A percentile compares a stretch with the other conserved stretches of the same genome.
phyloP scores from a whole-genome alignment of 371 early-diverging fungal genomes.

The Quaeritorhiza haematococci region DNA sequence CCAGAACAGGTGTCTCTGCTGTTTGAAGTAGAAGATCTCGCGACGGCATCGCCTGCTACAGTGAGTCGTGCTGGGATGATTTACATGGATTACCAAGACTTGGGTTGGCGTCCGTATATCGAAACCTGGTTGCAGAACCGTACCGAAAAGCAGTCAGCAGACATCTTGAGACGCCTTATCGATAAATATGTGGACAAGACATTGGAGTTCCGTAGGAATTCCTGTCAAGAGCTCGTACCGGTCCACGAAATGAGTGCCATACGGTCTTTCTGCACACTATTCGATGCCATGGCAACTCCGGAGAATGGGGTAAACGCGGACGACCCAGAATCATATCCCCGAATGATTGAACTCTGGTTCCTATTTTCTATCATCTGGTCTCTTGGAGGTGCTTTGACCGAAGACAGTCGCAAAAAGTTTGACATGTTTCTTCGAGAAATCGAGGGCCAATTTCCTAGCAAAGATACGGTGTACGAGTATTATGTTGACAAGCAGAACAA shows the following conservation, averaged over 20 bases:
- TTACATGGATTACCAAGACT: slow-evolving; percentile 47
- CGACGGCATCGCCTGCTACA: slow-evolving; percentile 54
- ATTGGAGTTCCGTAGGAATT: slow-evolving; percentile 38
- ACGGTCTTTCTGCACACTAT: slow-evolving; percentile 36
- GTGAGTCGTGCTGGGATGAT: slow-evolving; percentile 59
- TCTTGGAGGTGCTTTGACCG: slow-evolving; percentile 45
- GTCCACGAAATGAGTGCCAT: slow-evolving; percentile 41
- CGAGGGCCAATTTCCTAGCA: slow-evolving; percentile 54
- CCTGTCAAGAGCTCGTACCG: slow-evolving; percentile 41
- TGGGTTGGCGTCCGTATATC: slow-evolving; percentile 43
- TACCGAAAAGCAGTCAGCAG: slow-evolving; percentile 29
- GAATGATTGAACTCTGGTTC: slow-evolving; percentile 52
- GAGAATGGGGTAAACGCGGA: slow-evolving; percentile 45
- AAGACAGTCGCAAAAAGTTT: slow-evolving; percentile 40
- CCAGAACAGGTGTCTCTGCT: slow-evolving; percentile 49
- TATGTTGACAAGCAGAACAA: slow-evolving; percentile 41
- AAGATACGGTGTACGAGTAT: slow-evolving; percentile 56
- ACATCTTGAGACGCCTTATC: slow-evolving; percentile 32
- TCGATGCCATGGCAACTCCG: slow-evolving; percentile 38
- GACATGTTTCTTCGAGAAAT: slow-evolving; percentile 52
- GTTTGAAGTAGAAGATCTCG: slow-evolving; percentile 50
- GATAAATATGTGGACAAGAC: slow-evolving; percentile 43
- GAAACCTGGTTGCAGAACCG: slow-evolving; percentile 40
- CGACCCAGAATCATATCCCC: slow-evolving; percentile 32
- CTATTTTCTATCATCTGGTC: slow-evolving; percentile 52